These are phyloP conservation scores for Colletotrichum filicis DNA, from an alignment of 2,329 filamentous ascomycete genomes.

Conservation along the genomic window DNA sequence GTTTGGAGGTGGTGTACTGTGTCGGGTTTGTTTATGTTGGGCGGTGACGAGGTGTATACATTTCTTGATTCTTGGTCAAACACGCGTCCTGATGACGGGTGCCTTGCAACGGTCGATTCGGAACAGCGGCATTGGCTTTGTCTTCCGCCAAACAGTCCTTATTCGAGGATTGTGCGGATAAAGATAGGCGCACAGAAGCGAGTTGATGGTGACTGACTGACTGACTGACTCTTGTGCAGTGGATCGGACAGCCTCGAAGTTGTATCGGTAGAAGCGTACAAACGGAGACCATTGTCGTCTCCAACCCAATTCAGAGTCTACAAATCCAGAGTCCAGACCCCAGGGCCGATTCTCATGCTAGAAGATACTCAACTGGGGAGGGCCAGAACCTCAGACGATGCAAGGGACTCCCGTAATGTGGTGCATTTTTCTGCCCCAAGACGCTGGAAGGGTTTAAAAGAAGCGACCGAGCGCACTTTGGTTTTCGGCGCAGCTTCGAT, in stretches of 20 bases:
- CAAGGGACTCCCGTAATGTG: conserved; percentile 22
- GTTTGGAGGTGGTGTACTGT: not conserved
- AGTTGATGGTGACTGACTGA: not conserved
- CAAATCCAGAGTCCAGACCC: not conserved
- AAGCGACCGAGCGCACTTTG: conserved; percentile 3
- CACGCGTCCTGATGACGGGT: not conserved
- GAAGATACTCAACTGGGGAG: conserved; percentile 20
- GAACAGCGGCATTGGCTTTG: conserved; percentile 16
- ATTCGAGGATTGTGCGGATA: not conserved
- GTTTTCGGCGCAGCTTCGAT: not conserved
- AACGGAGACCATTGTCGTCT: not conserved
- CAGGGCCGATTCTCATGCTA: not conserved
- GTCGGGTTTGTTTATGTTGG: not conserved
- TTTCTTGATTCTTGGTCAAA: not conserved
- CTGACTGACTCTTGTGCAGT: not conserved
- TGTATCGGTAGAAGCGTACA: not conserved
- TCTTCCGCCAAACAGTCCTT: not conserved
- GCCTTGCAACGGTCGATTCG: conserved; percentile 1
- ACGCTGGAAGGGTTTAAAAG: not conserved
- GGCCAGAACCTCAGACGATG: conserved; percentile 29
- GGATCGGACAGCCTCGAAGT: not conserved
- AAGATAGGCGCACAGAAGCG: not conserved
- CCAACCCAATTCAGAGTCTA: not conserved
- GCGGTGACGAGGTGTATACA: not conserved
- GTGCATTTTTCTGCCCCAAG: conserved; percentile 5